Percentiles rank a stretch among this genome's conserved stretches.
These are phyloP conservation scores for Populus tremula DNA, from an alignment of 345 rosid genomes.

Conservation along the genomic window DNA sequence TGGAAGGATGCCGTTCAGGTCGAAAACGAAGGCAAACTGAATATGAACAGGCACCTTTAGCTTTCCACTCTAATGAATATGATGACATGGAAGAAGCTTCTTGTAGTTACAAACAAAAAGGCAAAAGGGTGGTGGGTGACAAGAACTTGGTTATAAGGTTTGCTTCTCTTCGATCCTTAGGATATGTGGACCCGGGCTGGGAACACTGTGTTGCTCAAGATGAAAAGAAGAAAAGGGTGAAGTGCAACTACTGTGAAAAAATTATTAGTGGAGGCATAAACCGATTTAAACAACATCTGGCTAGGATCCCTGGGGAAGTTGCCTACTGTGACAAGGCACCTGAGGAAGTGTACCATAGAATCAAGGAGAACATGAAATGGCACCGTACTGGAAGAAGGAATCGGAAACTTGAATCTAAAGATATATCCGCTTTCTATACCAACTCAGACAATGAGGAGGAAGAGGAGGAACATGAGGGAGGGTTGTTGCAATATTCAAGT, in stretches of 20 bases:
- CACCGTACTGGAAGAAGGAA: constrained; percentile 68
- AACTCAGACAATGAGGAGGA: constrained; percentile 54
- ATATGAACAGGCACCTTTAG: constrained; percentile 43
- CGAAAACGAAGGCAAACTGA: constrained; percentile 50
- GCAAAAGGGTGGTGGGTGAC: constrained; percentile 45
- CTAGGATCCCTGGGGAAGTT: constrained; percentile 83
- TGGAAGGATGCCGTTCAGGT: constrained; percentile 62
- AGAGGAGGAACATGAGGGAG: constrained; percentile 49
- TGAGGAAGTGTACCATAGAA: constrained; percentile 66
- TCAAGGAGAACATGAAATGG: constrained; percentile 81
- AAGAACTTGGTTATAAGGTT: constrained; percentile 41
- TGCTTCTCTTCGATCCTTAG: constrained; percentile 60
- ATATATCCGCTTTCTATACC: constrained; percentile 38
- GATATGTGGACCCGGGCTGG: constrained; percentile 84
- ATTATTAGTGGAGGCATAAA: constrained; percentile 74
- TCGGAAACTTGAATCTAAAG: constrained; percentile 49
- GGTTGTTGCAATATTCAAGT: constrained; percentile 33
- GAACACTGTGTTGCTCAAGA: constrained; percentile 78
- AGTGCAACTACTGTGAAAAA: constrained; percentile 72
- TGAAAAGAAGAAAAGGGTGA: constrained; percentile 71
- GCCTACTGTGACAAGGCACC: constrained; percentile 66
- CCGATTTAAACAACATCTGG: constrained; percentile 76
- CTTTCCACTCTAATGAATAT: constrained; percentile 42
- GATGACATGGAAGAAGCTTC: constrained; percentile 33
- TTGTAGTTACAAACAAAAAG: constrained; percentile 42